Conservation (phyloP, 1,284 basidiomycete genomes). For the Rhodotorula sp. region DNA sequence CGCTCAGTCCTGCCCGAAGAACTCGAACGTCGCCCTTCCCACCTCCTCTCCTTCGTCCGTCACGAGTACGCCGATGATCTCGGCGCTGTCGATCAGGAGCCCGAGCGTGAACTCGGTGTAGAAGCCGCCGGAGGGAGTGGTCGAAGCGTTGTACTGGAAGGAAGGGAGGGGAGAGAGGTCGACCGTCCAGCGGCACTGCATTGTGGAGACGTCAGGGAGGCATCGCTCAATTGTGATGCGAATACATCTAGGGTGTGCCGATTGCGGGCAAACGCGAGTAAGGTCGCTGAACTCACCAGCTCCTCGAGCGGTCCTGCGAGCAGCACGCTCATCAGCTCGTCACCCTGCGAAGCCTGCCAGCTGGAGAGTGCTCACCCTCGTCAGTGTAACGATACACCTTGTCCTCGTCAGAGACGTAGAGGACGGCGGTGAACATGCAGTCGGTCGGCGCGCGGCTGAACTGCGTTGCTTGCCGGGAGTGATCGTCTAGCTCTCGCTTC, state of each 20-base stretch:
- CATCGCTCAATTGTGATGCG: too few relatives aligned
- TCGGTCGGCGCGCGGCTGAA: conserved; percentile 14
- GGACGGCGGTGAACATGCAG: conserved; percentile 65
- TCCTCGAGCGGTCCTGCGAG: conserved; percentile 51
- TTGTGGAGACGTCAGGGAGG: too few relatives aligned
- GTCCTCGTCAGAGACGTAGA: conserved; percentile 65
- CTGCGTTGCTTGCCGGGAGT: neutral
- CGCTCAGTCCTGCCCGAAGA: neutral
- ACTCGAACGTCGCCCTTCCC: conserved; percentile 33
- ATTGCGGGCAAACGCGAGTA: too few relatives aligned
- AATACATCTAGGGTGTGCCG: too few relatives aligned
- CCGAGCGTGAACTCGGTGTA: conserved; percentile 30
- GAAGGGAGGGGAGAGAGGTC: conserved; percentile 70
- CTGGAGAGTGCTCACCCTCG: conserved; percentile 6
- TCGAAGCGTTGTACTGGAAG: conserved; percentile 65
- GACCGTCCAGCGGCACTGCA: conserved; percentile 72
- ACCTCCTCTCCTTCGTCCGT: conserved; percentile 36
- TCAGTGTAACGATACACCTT: conserved; percentile 30
- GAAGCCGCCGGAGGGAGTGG: conserved; percentile 56
- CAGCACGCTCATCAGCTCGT: neutral
- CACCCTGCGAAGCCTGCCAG: neutral
- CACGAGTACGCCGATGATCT: conserved; percentile 34
- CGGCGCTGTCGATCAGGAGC: conserved; percentile 33
- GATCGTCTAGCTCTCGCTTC: too few relatives aligned
- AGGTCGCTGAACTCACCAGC: conserved; percentile 46